Evolutionary conservation across 345 rosid genomes (phyloP), one percentile per base, ranked within the genome.

Genomic region (Salix suchowensis): DNA sequence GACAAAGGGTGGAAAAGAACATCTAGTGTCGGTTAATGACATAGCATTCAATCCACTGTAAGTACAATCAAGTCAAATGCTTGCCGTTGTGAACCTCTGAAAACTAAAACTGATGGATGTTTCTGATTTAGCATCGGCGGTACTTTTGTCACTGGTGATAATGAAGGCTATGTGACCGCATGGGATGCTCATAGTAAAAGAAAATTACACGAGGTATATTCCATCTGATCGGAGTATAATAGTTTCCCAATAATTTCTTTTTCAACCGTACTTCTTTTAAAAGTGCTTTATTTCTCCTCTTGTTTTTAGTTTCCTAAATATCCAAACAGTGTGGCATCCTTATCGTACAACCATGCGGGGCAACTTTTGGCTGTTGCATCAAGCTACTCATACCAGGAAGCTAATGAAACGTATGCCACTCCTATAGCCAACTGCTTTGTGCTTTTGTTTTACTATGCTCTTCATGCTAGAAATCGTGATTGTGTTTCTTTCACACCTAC

Each of bases 291-390:
- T 52, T 19, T 69, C 69, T 79, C 82, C 60, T 80, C 78, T 72
- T 78, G 74, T 55, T 73, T 85, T 71, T 84, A 91, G 98, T 81
- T 92, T 58, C 92, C 95, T 66, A 82, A 86, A 85, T 90, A 82
- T 83, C 85, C 91, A 77, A 91, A 91, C 72, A 87, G 94, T 44
- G 84, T 92, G 72, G 91, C 93, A 24, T 91, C 96, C 19, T 71
- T 91, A 68, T 78, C 97, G 64, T 89, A 79, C 80, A 91, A 88
- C 82, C 71, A 78, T 58, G 78, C 44, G 21, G 97, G 95, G 76
- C 83, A 82, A 65, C 85, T 92, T 77, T 83, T 94, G 81, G 98
- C 98, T 0, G 85, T 92, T 72, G 97, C 95, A 75, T 85, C 92
- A 72, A 88, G 93, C 80, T 78, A 82, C 82, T 88, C 91, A 40